Evolutionary conservation across 2,329 filamentous ascomycete species (phyloP).

Genomic region (Rhytidhysteron rufulum): DNA sequence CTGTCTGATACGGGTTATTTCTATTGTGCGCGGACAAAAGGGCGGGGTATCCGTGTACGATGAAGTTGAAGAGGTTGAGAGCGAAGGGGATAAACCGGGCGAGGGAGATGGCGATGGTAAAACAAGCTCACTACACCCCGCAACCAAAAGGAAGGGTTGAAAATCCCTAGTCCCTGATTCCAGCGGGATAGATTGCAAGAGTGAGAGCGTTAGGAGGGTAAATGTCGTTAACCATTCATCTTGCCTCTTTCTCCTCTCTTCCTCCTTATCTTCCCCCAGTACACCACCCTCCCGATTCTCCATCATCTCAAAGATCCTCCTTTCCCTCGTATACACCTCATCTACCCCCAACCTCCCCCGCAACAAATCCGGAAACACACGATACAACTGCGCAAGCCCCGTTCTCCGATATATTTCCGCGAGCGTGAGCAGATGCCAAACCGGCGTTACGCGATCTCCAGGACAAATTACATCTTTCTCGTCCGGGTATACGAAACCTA

Average conservation of each 20-base stretch:
- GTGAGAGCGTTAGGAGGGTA: background rate
- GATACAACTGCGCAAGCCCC: constrained; percentile 1
- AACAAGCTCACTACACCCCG: background rate
- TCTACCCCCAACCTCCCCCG: background rate
- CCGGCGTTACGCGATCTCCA: background rate
- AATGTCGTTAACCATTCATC: constrained; percentile 1
- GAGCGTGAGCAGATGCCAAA: constrained; percentile 1
- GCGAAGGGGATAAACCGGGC: background rate
- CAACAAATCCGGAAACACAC: constrained; percentile 1
- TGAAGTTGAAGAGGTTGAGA: background rate
- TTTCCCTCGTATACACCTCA: background rate
- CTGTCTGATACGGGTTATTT: background rate
- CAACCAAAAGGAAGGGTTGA: constrained; percentile 1
- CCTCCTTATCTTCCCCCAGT: background rate
- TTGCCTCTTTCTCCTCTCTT: background rate
- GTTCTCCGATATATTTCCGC: constrained; percentile 1
- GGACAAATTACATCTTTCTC: constrained; percentile 1
- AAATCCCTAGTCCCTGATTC: constrained; percentile 2
- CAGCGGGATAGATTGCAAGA: background rate
- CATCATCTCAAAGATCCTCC: too few relatives aligned
- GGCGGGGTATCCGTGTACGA: background rate
- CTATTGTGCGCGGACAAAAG: background rate
- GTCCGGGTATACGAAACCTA: background rate
- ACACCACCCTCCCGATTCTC: too few relatives aligned
- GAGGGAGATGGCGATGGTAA: too few relatives aligned